Evolutionary conservation across 2,329 filamentous ascomycete species (phyloP), one percentile per base, ranked within the genome.

Genomic region (Periconia sp.): DNA sequence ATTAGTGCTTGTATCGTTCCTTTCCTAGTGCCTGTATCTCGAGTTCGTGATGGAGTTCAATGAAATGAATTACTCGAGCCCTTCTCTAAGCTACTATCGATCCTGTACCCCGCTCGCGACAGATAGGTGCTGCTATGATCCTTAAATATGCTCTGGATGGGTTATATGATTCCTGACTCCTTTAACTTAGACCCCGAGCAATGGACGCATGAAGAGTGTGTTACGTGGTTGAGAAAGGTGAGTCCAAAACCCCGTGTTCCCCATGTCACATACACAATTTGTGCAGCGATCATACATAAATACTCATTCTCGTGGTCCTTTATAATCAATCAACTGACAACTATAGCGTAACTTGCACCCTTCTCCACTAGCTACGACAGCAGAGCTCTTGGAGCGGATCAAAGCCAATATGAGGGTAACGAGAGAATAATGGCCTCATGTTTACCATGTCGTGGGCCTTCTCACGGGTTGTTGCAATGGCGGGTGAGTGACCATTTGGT

Each of bases 161-260:
- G 10, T 10, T 30, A n/a, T 23, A n/a, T n/a, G n/a, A 15, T 8
- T 45, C 39, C 46, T 48, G 39, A 43, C n/a, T 23, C 17, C 1
- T 4, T 29, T 4, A 11, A 31, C 5, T 36, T 44, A 85, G 84
- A 86, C 50, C 84, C 85, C 3, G 77, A 81, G 29, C 75, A 70
- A 8, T 97, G 92, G 92, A 90, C 89, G 0, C 77, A 79, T 43
- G 86, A 90, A 34, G 89, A 97, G 62, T 77, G 95, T 70, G 79
- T 83, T 48, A 78, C 85, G 61, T 97, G 92, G 91, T 75, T 97
- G 36, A 83, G 83, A 32, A 82, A 81, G 59, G 92, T 96, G 80
- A 72, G 86, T 77, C 19, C 17, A 8, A 15, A 31, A 25, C 22
- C 30, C 21, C 18, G 12, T 33, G 8, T 21, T 28, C 12, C 22